Percentiles rank a stretch among this genome's conserved stretches.
Conservation (phyloP, 148 eudicot species). For the Persicaria tinctoria region DNA sequence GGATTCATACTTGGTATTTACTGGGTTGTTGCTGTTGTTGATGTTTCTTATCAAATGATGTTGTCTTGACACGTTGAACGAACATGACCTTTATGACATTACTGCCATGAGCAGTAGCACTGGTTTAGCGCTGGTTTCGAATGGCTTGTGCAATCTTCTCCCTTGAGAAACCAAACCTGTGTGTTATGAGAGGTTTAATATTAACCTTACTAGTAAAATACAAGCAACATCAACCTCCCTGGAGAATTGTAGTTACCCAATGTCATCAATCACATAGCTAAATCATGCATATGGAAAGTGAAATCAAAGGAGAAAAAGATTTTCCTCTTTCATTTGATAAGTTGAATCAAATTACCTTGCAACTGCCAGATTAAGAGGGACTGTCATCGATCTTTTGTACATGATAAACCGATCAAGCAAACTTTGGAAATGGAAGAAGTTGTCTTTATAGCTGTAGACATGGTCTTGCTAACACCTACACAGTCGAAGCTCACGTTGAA, state of each 20-base stretch:
- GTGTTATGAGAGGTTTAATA: conserved; percentile 85
- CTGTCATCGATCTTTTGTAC: conserved; percentile 47
- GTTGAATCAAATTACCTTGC: conserved; percentile 46
- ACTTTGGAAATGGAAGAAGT: conserved; percentile 80
- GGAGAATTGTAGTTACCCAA: too few species aligned
- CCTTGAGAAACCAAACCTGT: conserved; percentile 71
- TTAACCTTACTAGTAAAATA: conserved; percentile 63
- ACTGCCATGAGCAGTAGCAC: conserved; percentile 57
- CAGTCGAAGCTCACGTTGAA: conserved; percentile 53
- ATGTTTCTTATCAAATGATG: background rate
- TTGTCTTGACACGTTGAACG: background rate
- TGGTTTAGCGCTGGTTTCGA: conserved; percentile 72
- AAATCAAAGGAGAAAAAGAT: too few species aligned
- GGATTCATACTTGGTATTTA: background rate
- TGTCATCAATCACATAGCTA: too few species aligned
- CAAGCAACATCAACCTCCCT: background rate
- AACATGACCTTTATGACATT: conserved; percentile 89
- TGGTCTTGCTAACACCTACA: conserved; percentile 82
- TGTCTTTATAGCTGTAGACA: conserved; percentile 75
- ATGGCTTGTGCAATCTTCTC: conserved; percentile 82
- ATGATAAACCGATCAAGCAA: conserved; percentile 89
- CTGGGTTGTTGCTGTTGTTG: background rate
- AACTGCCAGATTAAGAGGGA: conserved; percentile 82
- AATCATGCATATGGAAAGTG: too few species aligned
- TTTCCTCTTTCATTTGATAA: background rate